phyloP scores from a whole-genome alignment of 495 filamentous ascomycete species.

The Xylaria intraflava region DNA sequence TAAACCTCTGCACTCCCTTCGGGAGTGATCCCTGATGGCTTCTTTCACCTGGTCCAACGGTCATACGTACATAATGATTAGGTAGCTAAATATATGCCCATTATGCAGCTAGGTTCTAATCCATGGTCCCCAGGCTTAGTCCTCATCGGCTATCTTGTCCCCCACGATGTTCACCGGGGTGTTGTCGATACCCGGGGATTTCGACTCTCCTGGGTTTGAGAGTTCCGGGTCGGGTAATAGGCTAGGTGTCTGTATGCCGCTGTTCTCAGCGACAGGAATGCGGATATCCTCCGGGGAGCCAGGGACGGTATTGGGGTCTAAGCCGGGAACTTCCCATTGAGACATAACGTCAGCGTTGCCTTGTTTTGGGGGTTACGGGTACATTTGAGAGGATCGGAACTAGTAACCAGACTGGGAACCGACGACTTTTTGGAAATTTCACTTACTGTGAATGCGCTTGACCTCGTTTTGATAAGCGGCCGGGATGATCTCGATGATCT shows the following conservation, averaged over 20 bases:
- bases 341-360: background rate
- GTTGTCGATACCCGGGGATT: conserved; percentile 12
- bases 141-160: conserved; percentile 44
- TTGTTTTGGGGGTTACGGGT: no score
- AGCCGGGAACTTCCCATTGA: conserved; percentile 30
- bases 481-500: conserved; percentile 98
- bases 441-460: conserved; percentile 63
- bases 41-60: background rate
- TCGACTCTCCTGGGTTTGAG: conserved; percentile 29
- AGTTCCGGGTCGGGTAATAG: conserved; percentile 24
- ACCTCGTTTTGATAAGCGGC: conserved; percentile 95
- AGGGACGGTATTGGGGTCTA: conserved; percentile 45
- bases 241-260: conserved; percentile 11
- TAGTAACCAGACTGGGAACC: background rate
- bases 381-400: background rate
- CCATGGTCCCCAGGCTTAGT: conserved; percentile 26
- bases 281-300: conserved; percentile 76
- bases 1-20: background rate
- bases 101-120: background rate
- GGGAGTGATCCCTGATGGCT: background rate
- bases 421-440: background rate
- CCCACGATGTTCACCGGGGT: conserved; percentile 41
- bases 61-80: background rate
- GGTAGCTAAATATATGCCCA: background rate
- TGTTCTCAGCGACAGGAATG: conserved; percentile 61